phyloP scores from a whole-genome alignment of 805 yeast genomes.

The Nakazawaea anatomiae region DNA sequence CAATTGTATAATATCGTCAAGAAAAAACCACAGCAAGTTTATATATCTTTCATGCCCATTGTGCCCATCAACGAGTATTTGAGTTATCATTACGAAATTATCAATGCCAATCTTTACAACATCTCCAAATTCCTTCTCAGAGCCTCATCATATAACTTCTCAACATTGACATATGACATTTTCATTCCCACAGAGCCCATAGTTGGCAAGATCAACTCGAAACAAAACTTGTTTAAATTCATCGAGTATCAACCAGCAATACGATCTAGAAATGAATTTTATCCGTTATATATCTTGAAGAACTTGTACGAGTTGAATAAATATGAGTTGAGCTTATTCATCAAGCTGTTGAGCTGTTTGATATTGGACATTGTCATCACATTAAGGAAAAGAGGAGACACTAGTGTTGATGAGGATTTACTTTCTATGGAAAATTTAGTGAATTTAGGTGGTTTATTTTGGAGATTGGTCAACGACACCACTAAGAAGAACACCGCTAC shows the following conservation, averaged over 20 bases:
- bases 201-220: conserved; percentile 4
- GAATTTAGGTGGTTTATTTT: conserved; percentile 15
- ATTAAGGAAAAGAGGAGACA: neutral
- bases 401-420: neutral
- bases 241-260: conserved; percentile 11
- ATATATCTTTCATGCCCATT: conserved; percentile 21
- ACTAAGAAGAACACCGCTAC: neutral
- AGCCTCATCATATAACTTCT: conserved; percentile 13
- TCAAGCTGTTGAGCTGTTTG: conserved; percentile 16
- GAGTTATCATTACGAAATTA: conserved; percentile 15
- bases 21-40: conserved; percentile 1
- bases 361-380: conserved; percentile 15
- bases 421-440: neutral
- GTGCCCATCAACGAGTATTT: conserved; percentile 17
- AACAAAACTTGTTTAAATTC: conserved; percentile 3
- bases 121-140: conserved; percentile 14
- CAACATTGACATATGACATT: conserved; percentile 17
- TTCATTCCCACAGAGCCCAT: conserved; percentile 1
- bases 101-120: conserved; percentile 18
- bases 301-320: conserved; percentile 15
- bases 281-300: conserved; percentile 9
- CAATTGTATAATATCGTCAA: conserved; percentile 8
- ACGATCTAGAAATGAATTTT: neutral
- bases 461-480: conserved; percentile 6
- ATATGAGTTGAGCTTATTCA: conserved; percentile 13